phyloP scores from a whole-genome alignment of 2,329 filamentous ascomycete species.

The Hirsutella minnesotensis region DNA sequence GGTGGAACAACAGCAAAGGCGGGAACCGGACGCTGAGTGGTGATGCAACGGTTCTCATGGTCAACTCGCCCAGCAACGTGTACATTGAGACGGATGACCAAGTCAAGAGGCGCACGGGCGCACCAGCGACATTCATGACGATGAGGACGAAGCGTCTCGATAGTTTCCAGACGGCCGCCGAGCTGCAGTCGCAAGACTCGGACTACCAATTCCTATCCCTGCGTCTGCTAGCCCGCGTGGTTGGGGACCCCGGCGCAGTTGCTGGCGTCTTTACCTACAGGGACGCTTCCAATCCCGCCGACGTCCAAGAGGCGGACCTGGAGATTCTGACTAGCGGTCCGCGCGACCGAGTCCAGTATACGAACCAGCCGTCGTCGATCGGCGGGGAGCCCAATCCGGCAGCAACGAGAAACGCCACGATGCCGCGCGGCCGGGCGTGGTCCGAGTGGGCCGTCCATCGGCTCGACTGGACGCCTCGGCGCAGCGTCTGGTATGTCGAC shows the following conservation, averaged over 20 bases:
- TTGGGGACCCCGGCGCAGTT: constrained; percentile 26
- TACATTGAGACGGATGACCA: constrained; percentile 34
- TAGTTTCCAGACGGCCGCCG: constrained; percentile 33
- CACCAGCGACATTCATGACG: constrained; percentile 30
- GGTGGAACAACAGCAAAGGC: constrained; percentile 28
- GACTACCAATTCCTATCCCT: constrained; percentile 22
- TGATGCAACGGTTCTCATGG: constrained; percentile 22
- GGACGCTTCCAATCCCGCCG: constrained; percentile 19
- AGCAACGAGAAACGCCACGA: constrained; percentile 35
- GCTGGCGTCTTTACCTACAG: constrained; percentile 26
- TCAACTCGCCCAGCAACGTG: constrained; percentile 30
- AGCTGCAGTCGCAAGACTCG: constrained; percentile 27
- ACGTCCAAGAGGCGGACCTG: constrained; percentile 39
- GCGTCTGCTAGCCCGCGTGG: constrained; percentile 35
- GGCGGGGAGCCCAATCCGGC: constrained; percentile 29
- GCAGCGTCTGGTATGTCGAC: constrained; percentile 45
- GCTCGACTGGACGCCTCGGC: constrained; percentile 44
- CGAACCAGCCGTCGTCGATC: constrained; percentile 45
- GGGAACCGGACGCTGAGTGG: constrained; percentile 12
- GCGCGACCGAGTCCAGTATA: constrained; percentile 36
- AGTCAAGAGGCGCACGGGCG: constrained; percentile 7
- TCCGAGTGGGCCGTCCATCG: constrained; percentile 46
- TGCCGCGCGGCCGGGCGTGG: constrained; percentile 33
- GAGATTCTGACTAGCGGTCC: constrained; percentile 39
- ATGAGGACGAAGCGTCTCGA: constrained; percentile 32